A percentile compares a stretch with the other conserved stretches of the same genome.
Evolutionary conservation across 164 flowering plant genomes (phyloP).

Genomic region (Hamamelis virginiana): DNA sequence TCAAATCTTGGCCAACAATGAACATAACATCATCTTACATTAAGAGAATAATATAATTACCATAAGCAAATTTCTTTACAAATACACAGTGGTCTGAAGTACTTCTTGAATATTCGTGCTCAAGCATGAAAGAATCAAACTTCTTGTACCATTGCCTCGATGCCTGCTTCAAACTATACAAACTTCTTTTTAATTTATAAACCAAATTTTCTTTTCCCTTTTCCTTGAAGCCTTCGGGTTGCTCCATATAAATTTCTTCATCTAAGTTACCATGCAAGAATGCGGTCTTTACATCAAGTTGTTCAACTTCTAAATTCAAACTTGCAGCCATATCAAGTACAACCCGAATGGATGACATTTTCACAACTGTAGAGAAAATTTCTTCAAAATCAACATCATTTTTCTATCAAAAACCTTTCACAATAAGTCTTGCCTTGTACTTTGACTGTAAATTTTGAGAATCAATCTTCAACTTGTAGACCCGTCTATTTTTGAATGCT

Average conservation of each 20-base stretch:
- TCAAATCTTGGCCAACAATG: not conserved
- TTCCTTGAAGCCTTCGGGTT: not conserved
- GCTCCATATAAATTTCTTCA: slow-evolving; percentile 1
- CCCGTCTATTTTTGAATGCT: slow-evolving; percentile 19
- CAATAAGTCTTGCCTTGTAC: slow-evolving; percentile 18
- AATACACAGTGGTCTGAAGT: not conserved
- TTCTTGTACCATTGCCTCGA: not conserved
- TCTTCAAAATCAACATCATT: slow-evolving; percentile 13
- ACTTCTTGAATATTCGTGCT: not conserved
- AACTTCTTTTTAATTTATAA: slow-evolving; percentile 5
- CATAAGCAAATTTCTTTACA: not conserved
- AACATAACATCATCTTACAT: not conserved
- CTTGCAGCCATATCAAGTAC: not conserved
- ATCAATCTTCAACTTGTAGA: slow-evolving; percentile 19
- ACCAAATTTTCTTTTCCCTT: slow-evolving; percentile 10
- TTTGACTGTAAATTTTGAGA: not conserved
- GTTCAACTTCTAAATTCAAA: not conserved
- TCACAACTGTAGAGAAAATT: slow-evolving; percentile 2
- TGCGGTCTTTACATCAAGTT: not conserved
- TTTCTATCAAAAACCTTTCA: slow-evolving; percentile 18
- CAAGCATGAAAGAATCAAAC: not conserved
- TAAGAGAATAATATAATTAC: not conserved
- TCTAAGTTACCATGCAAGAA: not conserved
- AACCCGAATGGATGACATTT: slow-evolving; percentile 1
- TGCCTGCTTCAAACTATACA: slow-evolving; percentile 10